phyloP scores from a whole-genome alignment of 805 yeast species.

The Starmera dryadoides region DNA sequence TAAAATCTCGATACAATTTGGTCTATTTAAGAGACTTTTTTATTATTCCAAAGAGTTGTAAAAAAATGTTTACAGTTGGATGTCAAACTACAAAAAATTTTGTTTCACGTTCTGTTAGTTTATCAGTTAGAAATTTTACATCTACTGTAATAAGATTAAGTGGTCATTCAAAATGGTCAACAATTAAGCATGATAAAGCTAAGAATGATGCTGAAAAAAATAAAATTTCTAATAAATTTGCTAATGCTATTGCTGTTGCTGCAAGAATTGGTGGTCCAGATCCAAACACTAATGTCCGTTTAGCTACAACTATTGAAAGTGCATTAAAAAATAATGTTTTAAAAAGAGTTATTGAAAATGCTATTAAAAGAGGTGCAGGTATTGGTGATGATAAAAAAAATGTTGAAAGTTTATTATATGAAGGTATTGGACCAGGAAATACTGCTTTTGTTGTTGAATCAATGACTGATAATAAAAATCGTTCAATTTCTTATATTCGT shows the following conservation, averaged over 20 bases:
- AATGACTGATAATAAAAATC: constrained; percentile 78
- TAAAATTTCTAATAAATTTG: constrained; percentile 58
- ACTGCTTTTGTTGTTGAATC: constrained; percentile 82
- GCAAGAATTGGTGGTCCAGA: constrained; percentile 72
- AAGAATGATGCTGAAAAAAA: constrained; percentile 81
- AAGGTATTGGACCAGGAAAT: constrained; percentile 91
- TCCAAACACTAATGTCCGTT: constrained; percentile 46
- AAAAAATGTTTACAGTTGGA: too few relatives aligned
- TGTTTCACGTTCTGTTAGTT: too few relatives aligned
- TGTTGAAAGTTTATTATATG: constrained; percentile 60
- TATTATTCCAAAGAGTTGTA: too few relatives aligned
- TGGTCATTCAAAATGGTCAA: constrained; percentile 96
- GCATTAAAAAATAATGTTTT: constrained; percentile 74
- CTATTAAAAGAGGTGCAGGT: constrained; percentile 80
- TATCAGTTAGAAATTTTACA: background rate
- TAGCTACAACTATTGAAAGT: constrained; percentile 67
- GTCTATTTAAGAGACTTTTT: too few relatives aligned
- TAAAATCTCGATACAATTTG: too few relatives aligned
- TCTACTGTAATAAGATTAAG: constrained; percentile 9
- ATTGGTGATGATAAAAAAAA: constrained; percentile 39
- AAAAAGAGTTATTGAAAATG: constrained; percentile 80
- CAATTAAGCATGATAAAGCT: constrained; percentile 89
- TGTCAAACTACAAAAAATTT: too few relatives aligned
- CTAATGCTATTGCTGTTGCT: constrained; percentile 68
- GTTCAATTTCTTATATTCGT: constrained; percentile 72